Evolutionary conservation across 768 basidiomycete genomes (phyloP), one percentile per base, ranked within the genome.

Genomic region (Atractiella rhizophila): DNA sequence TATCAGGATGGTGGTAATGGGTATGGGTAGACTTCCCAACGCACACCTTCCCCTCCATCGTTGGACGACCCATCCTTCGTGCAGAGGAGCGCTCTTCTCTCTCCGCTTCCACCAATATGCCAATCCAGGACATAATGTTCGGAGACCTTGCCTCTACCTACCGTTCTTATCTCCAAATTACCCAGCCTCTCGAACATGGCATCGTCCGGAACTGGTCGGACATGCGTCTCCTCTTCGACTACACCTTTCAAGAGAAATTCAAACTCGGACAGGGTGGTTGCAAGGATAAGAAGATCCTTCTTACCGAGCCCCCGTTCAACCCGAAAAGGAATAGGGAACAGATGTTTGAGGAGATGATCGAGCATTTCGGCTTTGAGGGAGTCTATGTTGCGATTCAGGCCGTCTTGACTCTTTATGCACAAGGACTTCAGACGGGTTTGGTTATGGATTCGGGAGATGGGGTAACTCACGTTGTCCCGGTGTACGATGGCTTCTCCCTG

Each of bases 231-330:
- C 67, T 96, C 15, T 98, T 91, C 91, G 74, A 98, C 59, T 96
- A 94, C 61, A 98, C 91, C 1, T 98, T 98, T 57, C 65, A 80
- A 51, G 83, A 91, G 64, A 96, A 96, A 63, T 70, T 98, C 50
- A 69, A 72, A 55, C 66, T 94, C 48, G 75, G 94, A 54, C 74
- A 86, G 31, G 64, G 65, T 20, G 91, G 82, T 0, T n/a, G n/a
- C n/a, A n/a, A n/a, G n/a, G n/a, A n/a, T n/a, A 66, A 70, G 46
- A 98, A 94, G 62, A 69, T 98, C 28, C 60, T 98, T 46, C 67
- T 98, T 52, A 98, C 91, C 0, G 91, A 98, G 60, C 91, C 91
- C 13, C 91, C 91, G 23, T 96, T 96, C 91, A 96, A 98, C 61
- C 91, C 91, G 3, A 81, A 74, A 56, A 74, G 62, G 48, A 96